Conservation (phyloP, 768 basidiomycete species). For the Polyporus arcularius region DNA sequence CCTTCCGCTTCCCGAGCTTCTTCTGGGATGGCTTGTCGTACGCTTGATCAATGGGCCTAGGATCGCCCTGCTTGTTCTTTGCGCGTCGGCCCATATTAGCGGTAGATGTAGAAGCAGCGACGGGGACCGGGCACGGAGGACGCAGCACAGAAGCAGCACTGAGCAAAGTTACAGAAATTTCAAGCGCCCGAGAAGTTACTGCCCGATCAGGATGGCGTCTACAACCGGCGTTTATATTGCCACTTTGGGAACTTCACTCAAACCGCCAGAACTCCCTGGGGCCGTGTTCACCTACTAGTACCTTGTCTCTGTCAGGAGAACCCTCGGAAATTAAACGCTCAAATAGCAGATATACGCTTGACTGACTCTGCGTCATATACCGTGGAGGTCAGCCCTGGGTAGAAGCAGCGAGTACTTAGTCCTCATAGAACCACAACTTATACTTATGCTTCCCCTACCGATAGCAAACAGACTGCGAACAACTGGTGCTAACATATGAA, state of each 20-base stretch:
- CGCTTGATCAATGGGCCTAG: slow-evolving; percentile 52
- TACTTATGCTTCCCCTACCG: too few species aligned
- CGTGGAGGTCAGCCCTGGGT: too few species aligned
- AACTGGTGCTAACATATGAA: too few species aligned
- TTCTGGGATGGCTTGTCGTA: slow-evolving; percentile 45
- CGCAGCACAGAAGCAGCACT: neutral
- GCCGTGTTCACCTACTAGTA: too few species aligned
- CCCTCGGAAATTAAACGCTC: too few species aligned
- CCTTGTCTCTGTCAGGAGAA: too few species aligned
- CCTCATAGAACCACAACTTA: too few species aligned
- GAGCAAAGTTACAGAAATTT: slow-evolving; percentile 16
- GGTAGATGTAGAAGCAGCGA: neutral
- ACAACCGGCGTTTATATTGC: slow-evolving; percentile 1
- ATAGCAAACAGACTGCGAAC: too few species aligned
- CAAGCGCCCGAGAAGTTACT: slow-evolving; percentile 8
- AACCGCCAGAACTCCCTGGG: too few species aligned
- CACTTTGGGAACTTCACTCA: neutral
- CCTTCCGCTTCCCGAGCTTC: slow-evolving; percentile 77
- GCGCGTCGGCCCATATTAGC: slow-evolving; percentile 76
- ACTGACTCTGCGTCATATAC: too few species aligned
- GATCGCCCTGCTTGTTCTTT: slow-evolving; percentile 81
- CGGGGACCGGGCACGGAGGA: neutral
- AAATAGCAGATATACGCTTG: too few species aligned
- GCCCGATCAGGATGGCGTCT: slow-evolving; percentile 2
- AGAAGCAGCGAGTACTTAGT: too few species aligned